Conservation (phyloP, 345 rosid species). For the Sisymbrium irio region DNA sequence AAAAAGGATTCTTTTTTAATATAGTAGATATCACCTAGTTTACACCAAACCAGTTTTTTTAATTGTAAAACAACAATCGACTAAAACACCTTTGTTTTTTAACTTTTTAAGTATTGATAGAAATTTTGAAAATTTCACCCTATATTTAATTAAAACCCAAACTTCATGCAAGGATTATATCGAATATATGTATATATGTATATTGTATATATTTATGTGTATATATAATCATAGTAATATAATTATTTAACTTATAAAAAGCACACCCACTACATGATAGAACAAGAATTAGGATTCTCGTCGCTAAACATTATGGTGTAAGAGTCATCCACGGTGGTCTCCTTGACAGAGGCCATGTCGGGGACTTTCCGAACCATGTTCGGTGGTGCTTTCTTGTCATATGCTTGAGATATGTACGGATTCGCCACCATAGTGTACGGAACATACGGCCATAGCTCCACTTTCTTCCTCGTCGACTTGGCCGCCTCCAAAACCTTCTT, state of each 20-base stretch:
- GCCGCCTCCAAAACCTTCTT: constrained; percentile 73
- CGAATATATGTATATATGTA: too few species aligned
- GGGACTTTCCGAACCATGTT: constrained; percentile 67
- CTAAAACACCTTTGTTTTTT: too few species aligned
- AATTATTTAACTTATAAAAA: background rate
- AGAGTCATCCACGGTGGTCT: constrained; percentile 56
- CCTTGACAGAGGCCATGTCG: constrained; percentile 45
- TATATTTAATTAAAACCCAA: too few species aligned
- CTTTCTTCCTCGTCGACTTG: constrained; percentile 78
- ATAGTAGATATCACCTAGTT: too few species aligned
- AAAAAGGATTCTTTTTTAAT: too few species aligned
- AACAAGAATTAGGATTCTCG: constrained; percentile 81
- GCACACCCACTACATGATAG: constrained; percentile 32
- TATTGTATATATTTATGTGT: too few species aligned
- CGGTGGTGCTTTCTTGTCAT: constrained; percentile 91
- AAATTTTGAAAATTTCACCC: too few species aligned
- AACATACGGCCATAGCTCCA: constrained; percentile 93
- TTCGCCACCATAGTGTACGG: constrained; percentile 62
- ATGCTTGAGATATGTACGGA: constrained; percentile 78
- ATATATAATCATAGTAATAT: too few species aligned
- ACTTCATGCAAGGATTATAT: too few species aligned
- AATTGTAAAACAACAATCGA: too few species aligned
- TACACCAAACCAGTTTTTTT: too few species aligned
- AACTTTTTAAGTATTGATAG: too few species aligned
- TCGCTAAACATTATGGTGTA: constrained; percentile 75